These are phyloP conservation scores for Coniferiporia weirii DNA, from an alignment of 1,284 basidiomycete genomes.

Conservation along the genomic window DNA sequence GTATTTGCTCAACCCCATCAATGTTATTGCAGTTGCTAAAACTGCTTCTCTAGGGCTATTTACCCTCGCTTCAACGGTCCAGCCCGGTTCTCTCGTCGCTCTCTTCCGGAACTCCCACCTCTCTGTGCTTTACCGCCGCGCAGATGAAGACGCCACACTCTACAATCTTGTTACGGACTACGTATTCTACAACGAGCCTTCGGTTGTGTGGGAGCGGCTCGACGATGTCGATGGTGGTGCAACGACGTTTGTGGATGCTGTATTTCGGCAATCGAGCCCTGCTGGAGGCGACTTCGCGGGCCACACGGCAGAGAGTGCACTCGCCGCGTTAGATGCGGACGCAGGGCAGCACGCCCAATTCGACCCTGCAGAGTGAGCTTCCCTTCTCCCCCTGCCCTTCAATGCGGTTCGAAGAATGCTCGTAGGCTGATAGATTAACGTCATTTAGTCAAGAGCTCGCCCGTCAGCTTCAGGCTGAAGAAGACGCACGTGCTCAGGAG, in stretches of 20 bases:
- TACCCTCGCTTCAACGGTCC: slow-evolving; percentile 52
- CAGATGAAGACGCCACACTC: slow-evolving; percentile 42
- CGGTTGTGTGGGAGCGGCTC: slow-evolving; percentile 83
- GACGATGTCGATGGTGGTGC: slow-evolving; percentile 80
- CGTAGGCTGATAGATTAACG: not conserved
- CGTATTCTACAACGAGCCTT: slow-evolving; percentile 69
- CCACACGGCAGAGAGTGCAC: slow-evolving; percentile 57
- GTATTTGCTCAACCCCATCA: slow-evolving; percentile 22
- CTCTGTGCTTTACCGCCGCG: slow-evolving; percentile 61
- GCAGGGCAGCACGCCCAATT: slow-evolving; percentile 29
- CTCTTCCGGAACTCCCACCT: slow-evolving; percentile 90
- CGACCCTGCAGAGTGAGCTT: slow-evolving; percentile 50
- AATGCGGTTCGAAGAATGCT: slow-evolving; percentile 1
- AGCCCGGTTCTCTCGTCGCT: slow-evolving; percentile 58
- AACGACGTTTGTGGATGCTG: slow-evolving; percentile 70
- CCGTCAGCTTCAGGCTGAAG: slow-evolving; percentile 66
- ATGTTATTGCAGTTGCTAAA: not conserved
- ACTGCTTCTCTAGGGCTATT: slow-evolving; percentile 38
- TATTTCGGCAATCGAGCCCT: slow-evolving; percentile 58
- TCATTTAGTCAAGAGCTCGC: slow-evolving; percentile 54
- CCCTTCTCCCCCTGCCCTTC: not conserved
- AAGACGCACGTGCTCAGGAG: slow-evolving; percentile 49
- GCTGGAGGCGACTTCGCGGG: slow-evolving; percentile 79
- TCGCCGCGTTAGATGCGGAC: slow-evolving; percentile 30
- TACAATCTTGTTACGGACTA: slow-evolving; percentile 83